These are phyloP conservation scores for Lasiosphaeris hirsuta DNA, from an alignment of 495 filamentous ascomycete genomes.

Conservation along the genomic window DNA sequence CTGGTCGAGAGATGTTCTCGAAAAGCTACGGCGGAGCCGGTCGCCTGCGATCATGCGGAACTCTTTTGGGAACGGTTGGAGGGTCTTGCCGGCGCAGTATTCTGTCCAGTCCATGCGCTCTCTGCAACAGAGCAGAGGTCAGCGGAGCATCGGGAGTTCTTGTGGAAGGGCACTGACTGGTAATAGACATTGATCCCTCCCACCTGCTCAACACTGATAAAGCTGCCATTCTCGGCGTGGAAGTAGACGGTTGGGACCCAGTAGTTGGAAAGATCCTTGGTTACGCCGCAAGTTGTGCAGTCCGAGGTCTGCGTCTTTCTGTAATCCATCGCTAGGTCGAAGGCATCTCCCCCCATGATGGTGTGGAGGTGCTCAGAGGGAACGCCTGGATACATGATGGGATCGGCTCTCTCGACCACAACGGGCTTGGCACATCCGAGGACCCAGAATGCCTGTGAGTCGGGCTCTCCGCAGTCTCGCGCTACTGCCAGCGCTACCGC, in stretches of 20 bases:
- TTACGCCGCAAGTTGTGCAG: slow-evolving; percentile 62
- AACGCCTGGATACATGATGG: slow-evolving; percentile 56
- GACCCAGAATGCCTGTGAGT: slow-evolving; percentile 20
- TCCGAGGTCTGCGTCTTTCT: slow-evolving; percentile 18
- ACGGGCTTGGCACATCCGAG: slow-evolving; percentile 30
- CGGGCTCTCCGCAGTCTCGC: slow-evolving; percentile 2
- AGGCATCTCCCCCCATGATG: slow-evolving; percentile 59
- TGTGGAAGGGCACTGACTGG: slow-evolving; percentile 1
- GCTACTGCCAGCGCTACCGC: too few species aligned
- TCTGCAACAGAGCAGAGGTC: background rate
- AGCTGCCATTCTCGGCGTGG: slow-evolving; percentile 59
- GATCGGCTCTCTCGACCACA: slow-evolving; percentile 56
- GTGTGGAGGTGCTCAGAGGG: slow-evolving; percentile 61
- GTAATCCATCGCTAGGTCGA: slow-evolving; percentile 31
- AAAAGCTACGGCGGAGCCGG: slow-evolving; percentile 42
- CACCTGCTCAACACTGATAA: slow-evolving; percentile 54
- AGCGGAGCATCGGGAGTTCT: background rate
- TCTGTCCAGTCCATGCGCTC: background rate
- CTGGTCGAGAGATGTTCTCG: slow-evolving; percentile 29
- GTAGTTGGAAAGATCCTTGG: slow-evolving; percentile 67
- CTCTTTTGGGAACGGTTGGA: slow-evolving; percentile 58
- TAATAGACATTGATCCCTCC: slow-evolving; percentile 41
- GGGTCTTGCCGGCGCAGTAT: slow-evolving; percentile 36
- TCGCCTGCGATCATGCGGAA: slow-evolving; percentile 69
- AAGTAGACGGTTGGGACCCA: slow-evolving; percentile 69